Conservation (phyloP, 2,329 filamentous ascomycete genomes). For the Rutstroemia sp. region DNA sequence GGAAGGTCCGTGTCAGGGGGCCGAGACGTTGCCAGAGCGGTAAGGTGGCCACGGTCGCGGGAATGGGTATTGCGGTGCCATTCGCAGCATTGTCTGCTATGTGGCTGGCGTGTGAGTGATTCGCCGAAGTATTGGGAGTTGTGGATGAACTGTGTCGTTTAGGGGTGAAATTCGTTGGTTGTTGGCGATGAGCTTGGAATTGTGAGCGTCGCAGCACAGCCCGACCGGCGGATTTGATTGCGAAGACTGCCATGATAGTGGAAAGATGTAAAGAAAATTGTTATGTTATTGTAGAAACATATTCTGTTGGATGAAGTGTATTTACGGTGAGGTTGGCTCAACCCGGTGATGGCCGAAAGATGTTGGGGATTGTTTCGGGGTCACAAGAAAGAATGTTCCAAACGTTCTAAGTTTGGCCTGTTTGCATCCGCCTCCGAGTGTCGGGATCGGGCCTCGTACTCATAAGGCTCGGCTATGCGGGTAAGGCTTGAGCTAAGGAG, state of each 20-base stretch:
- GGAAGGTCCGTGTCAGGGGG: slow-evolving; percentile 44
- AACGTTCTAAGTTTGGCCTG: no score
- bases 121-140: slow-evolving; percentile 11
- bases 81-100: slow-evolving; percentile 16
- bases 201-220: slow-evolving; percentile 18
- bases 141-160: slow-evolving; percentile 17
- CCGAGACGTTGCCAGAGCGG: slow-evolving; percentile 50
- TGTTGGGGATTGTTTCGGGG: no score
- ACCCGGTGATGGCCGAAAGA: no score
- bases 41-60: slow-evolving; percentile 34
- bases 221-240: slow-evolving; percentile 17
- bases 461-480: no score
- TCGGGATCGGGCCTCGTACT: no score
- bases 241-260: slow-evolving; percentile 18
- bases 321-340: no score
- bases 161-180: slow-evolving; percentile 12
- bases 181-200: slow-evolving; percentile 10
- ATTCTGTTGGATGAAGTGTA: neutral
- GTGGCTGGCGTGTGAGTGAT: slow-evolving; percentile 8
- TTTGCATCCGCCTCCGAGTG: no score
- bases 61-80: slow-evolving; percentile 35
- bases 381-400: no score
- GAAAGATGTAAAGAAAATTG: neutral
- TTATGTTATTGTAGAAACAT: neutral
- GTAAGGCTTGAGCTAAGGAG: no score